Conservation (phyloP, 495 filamentous ascomycete genomes). For the Halenospora varia region DNA sequence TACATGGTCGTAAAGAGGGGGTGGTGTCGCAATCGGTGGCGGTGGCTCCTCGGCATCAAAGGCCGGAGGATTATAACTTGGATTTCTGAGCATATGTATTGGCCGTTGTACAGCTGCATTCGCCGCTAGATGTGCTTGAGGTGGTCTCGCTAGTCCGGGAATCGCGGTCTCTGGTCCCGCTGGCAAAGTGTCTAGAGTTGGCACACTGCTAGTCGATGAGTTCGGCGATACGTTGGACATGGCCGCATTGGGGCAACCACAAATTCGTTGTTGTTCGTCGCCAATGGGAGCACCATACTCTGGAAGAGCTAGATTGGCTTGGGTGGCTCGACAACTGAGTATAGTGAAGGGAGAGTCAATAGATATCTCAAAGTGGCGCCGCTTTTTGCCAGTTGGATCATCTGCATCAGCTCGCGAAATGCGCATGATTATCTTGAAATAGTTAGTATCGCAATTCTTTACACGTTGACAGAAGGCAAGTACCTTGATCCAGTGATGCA, state of each 20-base stretch:
- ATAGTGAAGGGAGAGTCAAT: slow-evolving; percentile 98
- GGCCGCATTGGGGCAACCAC: slow-evolving; percentile 71
- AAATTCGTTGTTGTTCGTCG: slow-evolving; percentile 44
- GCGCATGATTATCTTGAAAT: slow-evolving; percentile 87
- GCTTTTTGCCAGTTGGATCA: slow-evolving; percentile 70
- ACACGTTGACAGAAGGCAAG: slow-evolving; percentile 13
- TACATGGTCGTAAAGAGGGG: slow-evolving; percentile 82
- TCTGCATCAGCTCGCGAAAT: slow-evolving; percentile 81
- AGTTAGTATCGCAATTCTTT: slow-evolving; percentile 16
- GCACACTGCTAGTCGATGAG: slow-evolving; percentile 21
- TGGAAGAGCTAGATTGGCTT: slow-evolving; percentile 85
- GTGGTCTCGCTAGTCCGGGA: slow-evolving; percentile 19
- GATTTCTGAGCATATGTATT: slow-evolving; percentile 84
- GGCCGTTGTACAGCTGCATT: slow-evolving; percentile 48
- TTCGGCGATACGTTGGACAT: slow-evolving; percentile 19
- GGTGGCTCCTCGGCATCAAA: slow-evolving; percentile 90
- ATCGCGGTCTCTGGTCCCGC: slow-evolving; percentile 3
- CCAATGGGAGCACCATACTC: slow-evolving; percentile 56
- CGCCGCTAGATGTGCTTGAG: slow-evolving; percentile 25
- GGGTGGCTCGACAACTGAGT: slow-evolving; percentile 88
- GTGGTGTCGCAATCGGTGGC: slow-evolving; percentile 77
- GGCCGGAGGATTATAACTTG: slow-evolving; percentile 85
- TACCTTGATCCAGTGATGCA: slow-evolving; percentile 99
- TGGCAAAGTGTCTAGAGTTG: slow-evolving; percentile 18
- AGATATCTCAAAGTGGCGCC: slow-evolving; percentile 96